Evolutionary conservation across 495 filamentous ascomycete species (phyloP).

Genomic region (Aspergillus saccharolyticus): DNA sequence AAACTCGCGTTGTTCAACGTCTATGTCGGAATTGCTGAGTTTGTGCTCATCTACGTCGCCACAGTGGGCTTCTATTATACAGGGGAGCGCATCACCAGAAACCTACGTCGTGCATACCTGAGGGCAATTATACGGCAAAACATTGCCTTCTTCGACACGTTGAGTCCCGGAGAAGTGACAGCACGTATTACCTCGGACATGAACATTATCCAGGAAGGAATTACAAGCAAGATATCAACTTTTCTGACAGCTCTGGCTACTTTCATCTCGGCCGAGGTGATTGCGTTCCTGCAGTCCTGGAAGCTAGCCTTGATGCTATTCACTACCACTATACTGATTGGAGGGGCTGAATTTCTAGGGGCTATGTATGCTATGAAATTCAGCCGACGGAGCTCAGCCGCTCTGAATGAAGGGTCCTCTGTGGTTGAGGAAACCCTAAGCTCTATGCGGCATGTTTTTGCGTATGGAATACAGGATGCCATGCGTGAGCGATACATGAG

Average conservation of each 20-base stretch:
- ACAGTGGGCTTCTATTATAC: slow-evolving; percentile 20
- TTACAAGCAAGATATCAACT: slow-evolving; percentile 34
- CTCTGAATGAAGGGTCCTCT: not conserved
- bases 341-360: slow-evolving; percentile 13
- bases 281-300: slow-evolving; percentile 34
- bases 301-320: slow-evolving; percentile 33
- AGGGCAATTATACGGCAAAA: slow-evolving; percentile 36
- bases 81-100: slow-evolving; percentile 26
- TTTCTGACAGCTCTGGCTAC: slow-evolving; percentile 27
- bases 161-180: slow-evolving; percentile 33
- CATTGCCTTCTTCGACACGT: slow-evolving; percentile 36
- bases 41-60: not conserved
- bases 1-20: not conserved
- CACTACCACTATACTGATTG: slow-evolving; percentile 20
- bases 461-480: slow-evolving; percentile 8
- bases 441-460: slow-evolving; percentile 13
- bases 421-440: slow-evolving; percentile 19
- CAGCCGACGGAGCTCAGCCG: not conserved
- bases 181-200: slow-evolving; percentile 34
- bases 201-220: slow-evolving; percentile 41
- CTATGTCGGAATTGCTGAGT: not conserved
- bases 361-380: not conserved
- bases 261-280: slow-evolving; percentile 32
- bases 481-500: not conserved
- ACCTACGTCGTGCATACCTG: slow-evolving; percentile 30